Base-by-base conservation (phyloP, 306 rosid species). In the Trichosanthes truncata region DNA sequence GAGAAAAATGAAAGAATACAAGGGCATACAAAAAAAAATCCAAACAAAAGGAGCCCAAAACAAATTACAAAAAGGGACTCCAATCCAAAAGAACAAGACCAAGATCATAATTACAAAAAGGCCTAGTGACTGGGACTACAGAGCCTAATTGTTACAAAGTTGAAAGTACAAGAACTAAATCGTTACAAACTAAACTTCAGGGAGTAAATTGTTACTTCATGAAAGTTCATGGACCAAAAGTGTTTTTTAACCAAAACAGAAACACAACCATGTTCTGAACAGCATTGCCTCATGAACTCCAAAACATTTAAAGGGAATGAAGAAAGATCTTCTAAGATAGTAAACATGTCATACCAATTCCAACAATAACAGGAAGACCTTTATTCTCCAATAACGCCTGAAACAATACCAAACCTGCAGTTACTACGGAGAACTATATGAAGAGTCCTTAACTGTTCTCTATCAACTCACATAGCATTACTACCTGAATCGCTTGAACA, bases 311-410 rank as follows among this genome's bases (percentile, higher is more conserved):
- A 48, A 74, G 45, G 78, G 61, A 26, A 74, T 15, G 23, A 26
- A 23, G 53, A 48, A 29, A 74, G 17, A 74, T 48, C 23, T 49
- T 1, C 45, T 15, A 59, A 77, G 68, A 77, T 77, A 7, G 20
- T 38, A 49, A 74, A 17, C 23, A 48, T 46, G 36, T 0, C 85
- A 87, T 95, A 95, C 99, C 99, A 74, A 95, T 95, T 85, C 99
- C 99, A 60, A 95, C 99, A 78, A 95, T 89, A 79, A 95, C 93
- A 12, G 99, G 99, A 73, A 81, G 86, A 62, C 96, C 99, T 83
- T 95, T 95, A 84, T 91, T 95, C 93, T 95, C 99, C 93, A 95
- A 86, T 88, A 95, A 88, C 48, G 96, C 98, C 99, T 95, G 97
- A 55, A 88, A 89, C 18, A 82, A 57, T 14, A 38, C 79, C 63